These are phyloP conservation scores for Mrakia blollopis DNA, from an alignment of 768 basidiomycete species.

Conservation along the genomic window DNA sequence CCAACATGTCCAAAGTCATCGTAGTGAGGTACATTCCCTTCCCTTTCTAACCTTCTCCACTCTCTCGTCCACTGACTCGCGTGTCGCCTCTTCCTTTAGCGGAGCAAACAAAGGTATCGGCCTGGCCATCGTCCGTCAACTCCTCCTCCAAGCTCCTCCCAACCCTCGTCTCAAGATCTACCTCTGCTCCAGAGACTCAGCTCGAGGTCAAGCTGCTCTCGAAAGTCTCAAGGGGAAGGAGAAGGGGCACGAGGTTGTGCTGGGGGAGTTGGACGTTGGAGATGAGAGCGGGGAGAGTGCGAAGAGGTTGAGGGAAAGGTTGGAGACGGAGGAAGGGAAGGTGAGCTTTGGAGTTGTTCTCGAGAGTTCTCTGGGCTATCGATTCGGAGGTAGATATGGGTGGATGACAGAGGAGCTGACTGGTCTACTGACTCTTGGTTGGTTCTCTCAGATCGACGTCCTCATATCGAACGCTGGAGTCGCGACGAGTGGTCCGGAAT, in stretches of 20 bases:
- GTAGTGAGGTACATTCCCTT: neutral
- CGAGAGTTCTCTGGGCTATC: too few relatives aligned
- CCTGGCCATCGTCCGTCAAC: conserved; percentile 28
- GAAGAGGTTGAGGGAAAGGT: conserved; percentile 22
- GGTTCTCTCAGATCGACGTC: conserved; percentile 35
- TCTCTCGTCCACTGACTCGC: neutral
- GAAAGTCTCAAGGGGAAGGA: conserved; percentile 23
- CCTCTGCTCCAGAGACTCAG: conserved; percentile 31
- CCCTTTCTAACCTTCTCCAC: neutral
- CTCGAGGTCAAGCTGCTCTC: conserved; percentile 29
- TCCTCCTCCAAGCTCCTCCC: conserved; percentile 30
- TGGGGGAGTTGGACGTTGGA: conserved; percentile 33
- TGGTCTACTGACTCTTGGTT: too few relatives aligned
- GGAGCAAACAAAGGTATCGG: conserved; percentile 33
- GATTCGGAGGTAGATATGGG: too few relatives aligned
- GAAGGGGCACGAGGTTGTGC: conserved; percentile 22
- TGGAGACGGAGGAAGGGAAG: conserved; percentile 25
- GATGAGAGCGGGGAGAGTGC: conserved; percentile 27
- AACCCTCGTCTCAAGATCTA: conserved; percentile 34
- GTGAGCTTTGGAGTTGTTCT: neutral
- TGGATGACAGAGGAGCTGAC: too few relatives aligned
- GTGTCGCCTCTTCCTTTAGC: neutral
- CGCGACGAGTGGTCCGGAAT: conserved; percentile 20
- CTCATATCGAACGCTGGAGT: conserved; percentile 36
- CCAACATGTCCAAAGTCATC: conserved; percentile 15